Evolutionary conservation across 2,329 filamentous ascomycete species (phyloP), one percentile per base, ranked within the genome.

Genomic region (Aspergillus sp.): DNA sequence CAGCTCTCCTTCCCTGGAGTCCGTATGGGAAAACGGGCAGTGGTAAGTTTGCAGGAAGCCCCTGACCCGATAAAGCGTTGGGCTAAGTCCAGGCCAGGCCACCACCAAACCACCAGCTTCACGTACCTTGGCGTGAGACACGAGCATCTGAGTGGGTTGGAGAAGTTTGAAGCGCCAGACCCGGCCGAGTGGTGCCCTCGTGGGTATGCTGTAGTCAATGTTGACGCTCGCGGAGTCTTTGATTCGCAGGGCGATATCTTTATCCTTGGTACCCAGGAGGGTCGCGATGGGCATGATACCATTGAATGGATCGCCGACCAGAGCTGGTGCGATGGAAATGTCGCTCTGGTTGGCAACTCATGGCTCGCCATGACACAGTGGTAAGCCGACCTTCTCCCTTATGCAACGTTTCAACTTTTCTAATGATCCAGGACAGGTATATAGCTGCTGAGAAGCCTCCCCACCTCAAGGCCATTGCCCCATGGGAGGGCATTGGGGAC

Each of bases 121-220:
- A n/a, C n/a, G n/a, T n/a, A n/a, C n/a, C n/a, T n/a, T n/a, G n/a
- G n/a, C n/a, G n/a, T n/a, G n/a, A n/a, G n/a, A n/a, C n/a, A n/a
- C n/a, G n/a, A n/a, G n/a, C n/a, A n/a, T n/a, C n/a, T n/a, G n/a
- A n/a, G n/a, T n/a, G n/a, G n/a, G n/a, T n/a, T 66, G 15, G 65
- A 71, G 41, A 71, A 68, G 57, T 71, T 66, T 20, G 70, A 72
- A 54, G 69, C 64, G 1, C 67, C 64, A 3, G 68, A 71, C 58
- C 68, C 70, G 15, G 69, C 66, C 7, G 62, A 66, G 22, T 72
- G 69, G 68, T 65, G 63, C 30, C 53, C 63, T 1, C 58, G 62
- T 36, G 68, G 68, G 4, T 72, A 71, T 50, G 66, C 64, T 7
- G 56, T 71, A 24, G 64, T 71, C 13, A 69, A 71, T 51, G 58